Conservation (phyloP, 495 filamentous ascomycete genomes). For the Daldinia caldariorum region DNA sequence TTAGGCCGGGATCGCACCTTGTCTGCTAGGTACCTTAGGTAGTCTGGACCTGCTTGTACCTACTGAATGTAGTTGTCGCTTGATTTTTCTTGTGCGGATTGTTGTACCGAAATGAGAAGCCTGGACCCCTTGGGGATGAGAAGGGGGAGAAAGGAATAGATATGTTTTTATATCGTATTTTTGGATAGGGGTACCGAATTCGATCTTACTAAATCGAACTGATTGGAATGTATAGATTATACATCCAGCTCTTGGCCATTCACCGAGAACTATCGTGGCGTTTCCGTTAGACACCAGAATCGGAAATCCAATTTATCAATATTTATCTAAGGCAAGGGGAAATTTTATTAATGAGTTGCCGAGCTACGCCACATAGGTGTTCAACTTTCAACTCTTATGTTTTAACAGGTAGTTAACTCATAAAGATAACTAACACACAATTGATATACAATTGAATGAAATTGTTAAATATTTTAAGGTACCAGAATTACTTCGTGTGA, state of each 20-base stretch:
- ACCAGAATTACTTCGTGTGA: not conserved
- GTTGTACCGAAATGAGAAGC: not conserved
- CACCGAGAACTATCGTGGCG: slow-evolving; percentile 8
- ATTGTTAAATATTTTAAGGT: not conserved
- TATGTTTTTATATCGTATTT: not conserved
- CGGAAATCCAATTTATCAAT: not conserved
- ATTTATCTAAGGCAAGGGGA: not conserved
- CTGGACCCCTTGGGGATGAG: not conserved
- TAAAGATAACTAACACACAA: not conserved
- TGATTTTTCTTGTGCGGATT: not conserved
- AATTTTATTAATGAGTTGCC: not conserved
- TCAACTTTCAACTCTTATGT: not conserved
- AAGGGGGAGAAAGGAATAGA: not conserved
- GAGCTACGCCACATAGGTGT: not conserved
- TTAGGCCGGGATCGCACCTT: slow-evolving; percentile 4
- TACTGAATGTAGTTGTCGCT: not conserved
- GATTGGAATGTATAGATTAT: slow-evolving; percentile 3
- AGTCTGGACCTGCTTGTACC: not conserved
- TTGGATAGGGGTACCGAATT: not conserved
- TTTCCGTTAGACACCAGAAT: not conserved
- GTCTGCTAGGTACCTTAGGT: too few relatives aligned
- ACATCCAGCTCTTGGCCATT: not conserved
- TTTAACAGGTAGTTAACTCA: not conserved
- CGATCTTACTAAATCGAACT: slow-evolving; percentile 1
- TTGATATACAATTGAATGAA: not conserved